phyloP scores from a whole-genome alignment of 2,329 filamentous ascomycete species.

The Pestalotiopsis sp. region DNA sequence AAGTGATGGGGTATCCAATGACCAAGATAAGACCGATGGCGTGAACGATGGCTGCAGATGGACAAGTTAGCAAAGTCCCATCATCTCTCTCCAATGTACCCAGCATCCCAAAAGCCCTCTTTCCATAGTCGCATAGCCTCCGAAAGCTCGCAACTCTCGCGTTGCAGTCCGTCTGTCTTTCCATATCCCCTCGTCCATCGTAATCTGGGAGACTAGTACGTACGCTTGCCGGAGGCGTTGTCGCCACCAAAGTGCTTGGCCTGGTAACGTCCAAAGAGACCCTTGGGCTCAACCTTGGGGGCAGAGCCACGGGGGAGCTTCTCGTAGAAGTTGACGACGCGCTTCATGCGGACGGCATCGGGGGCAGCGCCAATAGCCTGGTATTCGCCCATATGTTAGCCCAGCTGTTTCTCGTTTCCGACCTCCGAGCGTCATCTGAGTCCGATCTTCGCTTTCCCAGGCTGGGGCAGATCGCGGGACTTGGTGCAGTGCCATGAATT shows the following conservation, averaged over 20 bases:
- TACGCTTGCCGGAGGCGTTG: conserved; percentile 88
- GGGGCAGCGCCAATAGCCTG: conserved; percentile 93
- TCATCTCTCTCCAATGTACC: not conserved
- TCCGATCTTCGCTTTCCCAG: not conserved
- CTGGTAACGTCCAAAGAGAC: conserved; percentile 87
- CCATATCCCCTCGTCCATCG: not conserved
- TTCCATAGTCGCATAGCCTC: not conserved
- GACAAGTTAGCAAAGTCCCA: not conserved
- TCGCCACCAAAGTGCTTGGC: conserved; percentile 86
- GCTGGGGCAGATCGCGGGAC: not conserved
- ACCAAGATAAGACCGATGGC: conserved; percentile 75
- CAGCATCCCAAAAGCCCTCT: not conserved
- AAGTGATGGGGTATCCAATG: conserved; percentile 94
- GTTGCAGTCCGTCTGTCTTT: not conserved
- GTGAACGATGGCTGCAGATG: conserved; percentile 82
- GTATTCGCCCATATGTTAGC: conserved; percentile 11
- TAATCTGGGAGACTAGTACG: conserved; percentile 39
- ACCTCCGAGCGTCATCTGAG: not conserved
- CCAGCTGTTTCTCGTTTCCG: not conserved
- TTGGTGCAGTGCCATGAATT: not conserved
- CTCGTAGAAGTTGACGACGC: conserved; percentile 98
- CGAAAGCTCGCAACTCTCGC: not conserved
- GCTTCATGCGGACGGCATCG: conserved; percentile 96
- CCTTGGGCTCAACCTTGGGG: conserved; percentile 79
- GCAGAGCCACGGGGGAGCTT: conserved; percentile 93